Evolutionary conservation across 1,139 yeast genomes (phyloP).

Genomic region (Diutina sp.): DNA sequence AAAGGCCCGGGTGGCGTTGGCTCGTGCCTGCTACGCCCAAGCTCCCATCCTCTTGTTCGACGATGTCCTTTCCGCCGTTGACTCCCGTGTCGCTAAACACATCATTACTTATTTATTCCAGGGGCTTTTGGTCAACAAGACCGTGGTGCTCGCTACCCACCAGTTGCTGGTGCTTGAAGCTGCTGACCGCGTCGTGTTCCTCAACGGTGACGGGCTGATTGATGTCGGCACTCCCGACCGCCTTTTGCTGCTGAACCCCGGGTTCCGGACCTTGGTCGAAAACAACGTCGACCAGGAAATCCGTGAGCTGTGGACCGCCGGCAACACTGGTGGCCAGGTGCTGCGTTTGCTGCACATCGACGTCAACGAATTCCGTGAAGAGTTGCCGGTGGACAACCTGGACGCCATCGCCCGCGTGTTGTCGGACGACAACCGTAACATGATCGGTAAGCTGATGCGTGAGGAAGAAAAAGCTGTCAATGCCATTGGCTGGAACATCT

Average conservation of each 20-base stretch:
- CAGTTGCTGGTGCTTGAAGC: slow-evolving; percentile 6
- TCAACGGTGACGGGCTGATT: neutral
- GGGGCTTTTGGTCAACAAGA: slow-evolving; percentile 10
- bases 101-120: slow-evolving; percentile 17
- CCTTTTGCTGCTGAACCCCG: neutral
- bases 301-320: neutral
- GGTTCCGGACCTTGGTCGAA: neutral
- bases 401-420: neutral
- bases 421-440: neutral
- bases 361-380: neutral
- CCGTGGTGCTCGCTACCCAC: slow-evolving; percentile 1
- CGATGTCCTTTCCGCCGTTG: slow-evolving; percentile 32
- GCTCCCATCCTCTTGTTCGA: slow-evolving; percentile 13
- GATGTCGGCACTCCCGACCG: neutral
- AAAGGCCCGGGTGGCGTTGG: slow-evolving; percentile 29
- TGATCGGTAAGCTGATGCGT: slow-evolving; percentile 3
- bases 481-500: slow-evolving; percentile 10
- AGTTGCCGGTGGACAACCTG: neutral
- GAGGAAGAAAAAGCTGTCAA: slow-evolving; percentile 11
- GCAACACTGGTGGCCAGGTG: slow-evolving; percentile 5
- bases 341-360: slow-evolving; percentile 2
- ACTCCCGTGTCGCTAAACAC: slow-evolving; percentile 26
- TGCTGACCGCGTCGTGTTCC: neutral
- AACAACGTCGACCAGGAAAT: neutral
- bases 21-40: slow-evolving; percentile 27